Base-by-base conservation (phyloP, 352 stramenopile species). In the Phytophthora podocarpi region DNA sequence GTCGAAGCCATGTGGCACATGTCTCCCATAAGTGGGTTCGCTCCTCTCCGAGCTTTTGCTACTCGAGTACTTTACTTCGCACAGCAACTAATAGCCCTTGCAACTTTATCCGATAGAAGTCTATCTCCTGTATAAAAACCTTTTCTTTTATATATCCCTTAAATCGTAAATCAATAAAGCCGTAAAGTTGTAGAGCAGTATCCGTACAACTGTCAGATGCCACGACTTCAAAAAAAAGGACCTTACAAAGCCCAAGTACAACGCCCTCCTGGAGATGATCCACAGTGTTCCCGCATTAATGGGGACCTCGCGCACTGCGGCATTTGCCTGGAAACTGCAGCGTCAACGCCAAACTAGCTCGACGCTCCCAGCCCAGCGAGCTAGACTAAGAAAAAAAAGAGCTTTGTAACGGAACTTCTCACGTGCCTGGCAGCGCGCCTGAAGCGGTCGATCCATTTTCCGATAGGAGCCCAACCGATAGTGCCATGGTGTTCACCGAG, bases 401-500 rank as follows among this genome's bases (percentile, higher is more conserved):
- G 50, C 15, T 7, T 32, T 11, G 42, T 59, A 68, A 64, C 43
- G 20, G 54, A 63, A 68, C 54, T 64, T 59, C 16, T 34, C 21
- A 45, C 26, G 7, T 42, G 13, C 24, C 8, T 35, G 5, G 18
- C 24, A 46, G 23, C 18, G 21, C 18, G 20, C 28, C 28, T 34
- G 12, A 13, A 21, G 45, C 20, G 32, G 27, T 18, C 49, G 43
- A 59, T 21, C 40, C 64, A 73, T 61, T 69, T 65, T 15, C 32
- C 9, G 26, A 50, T 49, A 59, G 26, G 53, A 49, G 36, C 16
- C 11, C 40, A 48, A 51, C 15, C 27, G 27, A 49, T 26, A 39
- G 5, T 35, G 30, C 31, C 40, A 80, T 80, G 71, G 71, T 76
- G 37, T 80, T 80, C 42, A 71, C 67, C 18, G 56, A 63, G 34